These are phyloP conservation scores for Acacia crassicarpa DNA, from an alignment of 306 rosid genomes.

Conservation along the genomic window DNA sequence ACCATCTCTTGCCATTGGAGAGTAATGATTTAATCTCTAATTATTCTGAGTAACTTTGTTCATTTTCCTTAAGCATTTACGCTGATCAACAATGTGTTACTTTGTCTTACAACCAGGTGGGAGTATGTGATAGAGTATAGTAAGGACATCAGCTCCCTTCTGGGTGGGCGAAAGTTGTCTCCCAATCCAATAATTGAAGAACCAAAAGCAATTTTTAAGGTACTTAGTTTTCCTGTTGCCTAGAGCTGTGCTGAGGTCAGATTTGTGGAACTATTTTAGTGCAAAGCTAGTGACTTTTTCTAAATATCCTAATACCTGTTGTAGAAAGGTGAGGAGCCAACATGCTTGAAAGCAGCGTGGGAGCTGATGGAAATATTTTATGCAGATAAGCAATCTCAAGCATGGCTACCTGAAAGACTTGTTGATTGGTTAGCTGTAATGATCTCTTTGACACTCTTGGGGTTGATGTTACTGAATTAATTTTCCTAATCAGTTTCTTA, in stretches of 20 bases:
- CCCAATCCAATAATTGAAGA: conserved; percentile 63
- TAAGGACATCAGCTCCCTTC: conserved; percentile 72
- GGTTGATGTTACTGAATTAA: background rate
- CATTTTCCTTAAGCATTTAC: background rate
- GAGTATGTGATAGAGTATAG: conserved; percentile 86
- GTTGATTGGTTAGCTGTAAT: conserved; percentile 98
- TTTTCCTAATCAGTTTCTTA: background rate
- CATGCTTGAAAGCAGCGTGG: conserved; percentile 92
- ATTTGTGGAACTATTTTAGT: conserved; percentile 19
- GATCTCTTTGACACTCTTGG: conserved; percentile 36
- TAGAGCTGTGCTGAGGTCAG: conserved; percentile 3
- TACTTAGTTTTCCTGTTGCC: conserved; percentile 20
- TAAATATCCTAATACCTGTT: conserved; percentile 23
- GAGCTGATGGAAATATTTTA: conserved; percentile 89
- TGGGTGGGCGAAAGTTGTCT: conserved; percentile 51
- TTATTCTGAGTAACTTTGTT: background rate
- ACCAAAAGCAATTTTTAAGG: conserved; percentile 55
- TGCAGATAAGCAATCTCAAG: conserved; percentile 83
- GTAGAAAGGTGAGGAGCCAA: conserved; percentile 74
- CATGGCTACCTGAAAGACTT: conserved; percentile 88
- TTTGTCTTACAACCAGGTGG: conserved; percentile 62
- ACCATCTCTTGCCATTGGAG: background rate
- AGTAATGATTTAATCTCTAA: background rate
- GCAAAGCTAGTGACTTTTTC: background rate
- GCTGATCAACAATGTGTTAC: conserved; percentile 6